phyloP scores from a whole-genome alignment of 257 asterid genomes.

The Gynochthodes officinalis region DNA sequence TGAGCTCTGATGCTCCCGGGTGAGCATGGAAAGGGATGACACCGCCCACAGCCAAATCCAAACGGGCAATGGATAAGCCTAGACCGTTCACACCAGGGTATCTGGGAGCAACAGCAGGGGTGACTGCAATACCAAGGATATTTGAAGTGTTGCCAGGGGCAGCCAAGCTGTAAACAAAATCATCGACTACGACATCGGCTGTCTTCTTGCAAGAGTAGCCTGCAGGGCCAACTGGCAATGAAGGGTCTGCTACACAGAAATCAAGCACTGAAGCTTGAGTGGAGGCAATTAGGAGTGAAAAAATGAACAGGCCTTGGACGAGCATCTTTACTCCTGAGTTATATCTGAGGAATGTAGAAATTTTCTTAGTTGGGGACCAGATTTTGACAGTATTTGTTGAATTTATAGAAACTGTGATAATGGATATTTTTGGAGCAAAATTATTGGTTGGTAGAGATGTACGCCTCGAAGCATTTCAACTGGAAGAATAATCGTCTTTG shows the following conservation, averaged over 20 bases:
- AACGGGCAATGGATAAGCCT: conserved; percentile 58
- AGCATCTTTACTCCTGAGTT: conserved; percentile 10
- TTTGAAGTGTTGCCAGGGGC: conserved; percentile 71
- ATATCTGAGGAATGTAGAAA: not conserved
- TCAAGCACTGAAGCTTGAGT: conserved; percentile 49
- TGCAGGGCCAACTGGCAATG: conserved; percentile 46
- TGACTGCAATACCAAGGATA: conserved; percentile 65
- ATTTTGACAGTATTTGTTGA: not conserved
- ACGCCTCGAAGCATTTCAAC: too few relatives aligned
- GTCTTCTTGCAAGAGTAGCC: conserved; percentile 82
- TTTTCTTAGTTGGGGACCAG: not conserved
- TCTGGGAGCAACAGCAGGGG: conserved; percentile 63
- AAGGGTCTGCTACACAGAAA: conserved; percentile 79
- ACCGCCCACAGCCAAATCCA: conserved; percentile 67
- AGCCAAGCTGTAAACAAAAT: conserved; percentile 51
- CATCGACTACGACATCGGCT: conserved; percentile 41
- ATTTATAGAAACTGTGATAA: not conserved
- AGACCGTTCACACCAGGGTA: conserved; percentile 74
- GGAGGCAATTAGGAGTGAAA: conserved; percentile 20
- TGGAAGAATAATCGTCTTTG: too few relatives aligned
- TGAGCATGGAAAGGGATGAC: conserved; percentile 86
- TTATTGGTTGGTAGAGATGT: conserved; percentile 5
- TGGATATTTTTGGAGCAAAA: conserved; percentile 13
- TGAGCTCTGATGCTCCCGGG: conserved; percentile 48
- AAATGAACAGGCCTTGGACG: conserved; percentile 19